phyloP scores from a whole-genome alignment of 139 green algal species.

The Chloropicon primus region DNA sequence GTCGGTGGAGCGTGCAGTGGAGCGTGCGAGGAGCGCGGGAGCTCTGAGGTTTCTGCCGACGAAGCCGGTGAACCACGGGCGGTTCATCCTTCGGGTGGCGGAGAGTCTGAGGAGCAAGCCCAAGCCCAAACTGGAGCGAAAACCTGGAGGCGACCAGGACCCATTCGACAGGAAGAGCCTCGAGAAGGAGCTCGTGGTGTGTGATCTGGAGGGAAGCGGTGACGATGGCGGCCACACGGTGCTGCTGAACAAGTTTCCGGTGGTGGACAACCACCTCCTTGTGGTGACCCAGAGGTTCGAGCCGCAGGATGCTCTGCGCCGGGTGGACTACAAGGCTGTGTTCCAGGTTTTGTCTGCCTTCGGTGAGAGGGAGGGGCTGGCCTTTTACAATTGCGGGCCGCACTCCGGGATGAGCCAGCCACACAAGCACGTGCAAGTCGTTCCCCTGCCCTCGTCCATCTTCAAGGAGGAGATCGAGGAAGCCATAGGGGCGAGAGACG shows the following conservation, averaged over 20 bases:
- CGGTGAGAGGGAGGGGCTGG: constrained; percentile 33
- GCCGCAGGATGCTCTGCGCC: not conserved
- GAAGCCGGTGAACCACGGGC: not conserved
- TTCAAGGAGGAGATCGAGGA: not conserved
- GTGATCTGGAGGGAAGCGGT: too few species aligned
- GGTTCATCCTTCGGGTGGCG: not conserved
- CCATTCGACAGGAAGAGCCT: not conserved
- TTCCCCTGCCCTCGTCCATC: not conserved
- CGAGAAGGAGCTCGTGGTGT: not conserved
- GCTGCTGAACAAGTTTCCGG: constrained; percentile 78
- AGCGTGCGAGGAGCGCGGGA: not conserved
- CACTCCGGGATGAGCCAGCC: constrained; percentile 59
- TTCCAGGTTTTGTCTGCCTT: not conserved
- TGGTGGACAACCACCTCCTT: constrained; percentile 45
- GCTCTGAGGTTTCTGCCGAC: not conserved
- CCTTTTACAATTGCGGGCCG: constrained; percentile 69
- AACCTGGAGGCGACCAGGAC: not conserved
- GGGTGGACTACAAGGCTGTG: not conserved
- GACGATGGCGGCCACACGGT: constrained; percentile 28
- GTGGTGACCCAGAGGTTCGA: constrained; percentile 59
- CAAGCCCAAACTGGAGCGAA: too few species aligned
- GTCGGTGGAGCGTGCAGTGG: not conserved
- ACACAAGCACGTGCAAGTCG: constrained; percentile 69
- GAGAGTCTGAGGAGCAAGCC: not conserved
- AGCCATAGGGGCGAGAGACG: not conserved